These are phyloP conservation scores for Hippophae tibetana DNA, from an alignment of 306 rosid species.

Conservation along the genomic window DNA sequence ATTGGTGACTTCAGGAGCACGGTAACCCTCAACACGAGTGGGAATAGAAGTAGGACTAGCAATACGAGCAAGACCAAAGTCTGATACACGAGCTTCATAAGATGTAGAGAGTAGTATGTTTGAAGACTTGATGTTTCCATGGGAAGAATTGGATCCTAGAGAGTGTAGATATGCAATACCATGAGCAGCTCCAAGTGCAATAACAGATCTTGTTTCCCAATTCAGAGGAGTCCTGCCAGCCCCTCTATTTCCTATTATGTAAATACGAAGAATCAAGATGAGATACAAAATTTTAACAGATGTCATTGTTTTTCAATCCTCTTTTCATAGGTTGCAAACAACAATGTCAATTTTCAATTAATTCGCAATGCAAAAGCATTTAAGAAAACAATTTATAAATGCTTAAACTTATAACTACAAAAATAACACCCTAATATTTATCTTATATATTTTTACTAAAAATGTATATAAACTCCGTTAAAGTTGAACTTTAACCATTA, in stretches of 20 bases:
- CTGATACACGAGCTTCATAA: constrained; percentile 61
- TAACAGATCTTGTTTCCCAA: constrained; percentile 80
- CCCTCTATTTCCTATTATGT: constrained; percentile 53
- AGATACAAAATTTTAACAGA: not conserved
- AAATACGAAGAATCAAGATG: not conserved
- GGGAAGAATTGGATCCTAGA: constrained; percentile 49
- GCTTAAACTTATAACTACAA: too few species aligned
- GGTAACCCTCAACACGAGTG: constrained; percentile 64
- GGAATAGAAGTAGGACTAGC: constrained; percentile 62
- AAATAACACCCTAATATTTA: too few species aligned
- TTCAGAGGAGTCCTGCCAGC: constrained; percentile 76
- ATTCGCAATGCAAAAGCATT: too few species aligned
- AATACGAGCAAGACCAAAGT: constrained; percentile 72
- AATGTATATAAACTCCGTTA: too few species aligned
- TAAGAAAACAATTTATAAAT: too few species aligned
- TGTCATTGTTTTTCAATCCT: not conserved
- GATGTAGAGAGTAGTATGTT: constrained; percentile 66
- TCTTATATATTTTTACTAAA: too few species aligned
- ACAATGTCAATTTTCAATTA: too few species aligned
- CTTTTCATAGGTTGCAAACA: not conserved
- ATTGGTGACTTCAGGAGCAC: constrained; percentile 89
- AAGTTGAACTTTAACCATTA: too few species aligned
- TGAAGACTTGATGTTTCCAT: constrained; percentile 88
- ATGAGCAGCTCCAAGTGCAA: constrained; percentile 70
- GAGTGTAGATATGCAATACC: constrained; percentile 74